phyloP scores from a whole-genome alignment of 106 monocot genomes.

The Phalaenopsis aphrodite region DNA sequence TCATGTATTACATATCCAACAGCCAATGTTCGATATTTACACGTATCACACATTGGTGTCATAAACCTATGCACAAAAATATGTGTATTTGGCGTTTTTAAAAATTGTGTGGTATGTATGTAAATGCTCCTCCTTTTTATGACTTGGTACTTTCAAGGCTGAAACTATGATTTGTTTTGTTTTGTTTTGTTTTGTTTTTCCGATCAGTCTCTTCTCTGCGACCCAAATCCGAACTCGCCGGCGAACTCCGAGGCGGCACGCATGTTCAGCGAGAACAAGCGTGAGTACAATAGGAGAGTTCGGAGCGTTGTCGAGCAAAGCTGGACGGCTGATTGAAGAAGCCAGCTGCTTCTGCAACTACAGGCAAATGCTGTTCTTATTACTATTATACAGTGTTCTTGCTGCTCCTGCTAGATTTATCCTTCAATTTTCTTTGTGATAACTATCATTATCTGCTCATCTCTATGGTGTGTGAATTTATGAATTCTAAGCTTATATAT shows the following conservation, averaged over 20 bases:
- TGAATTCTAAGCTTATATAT: conserved; percentile 1
- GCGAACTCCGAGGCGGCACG: conserved; percentile 32
- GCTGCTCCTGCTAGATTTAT: neutral
- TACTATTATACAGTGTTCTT: neutral
- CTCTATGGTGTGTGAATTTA: neutral
- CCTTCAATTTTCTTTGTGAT: conserved; percentile 6
- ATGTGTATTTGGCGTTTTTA: too few species aligned
- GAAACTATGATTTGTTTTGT: neutral
- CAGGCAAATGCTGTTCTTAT: neutral
- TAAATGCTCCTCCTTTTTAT: too few species aligned
- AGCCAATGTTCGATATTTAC: too few species aligned
- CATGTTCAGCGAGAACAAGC: conserved; percentile 27
- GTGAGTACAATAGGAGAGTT: conserved; percentile 29
- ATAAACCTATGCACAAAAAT: too few species aligned
- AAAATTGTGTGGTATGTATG: too few species aligned
- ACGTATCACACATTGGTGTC: too few species aligned
- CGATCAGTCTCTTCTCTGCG: conserved; percentile 19
- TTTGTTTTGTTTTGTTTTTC: neutral
- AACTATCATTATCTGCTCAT: neutral
- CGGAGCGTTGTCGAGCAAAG: conserved; percentile 24
- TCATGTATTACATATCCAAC: too few species aligned
- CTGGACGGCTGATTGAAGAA: conserved; percentile 33
- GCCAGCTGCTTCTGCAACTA: neutral
- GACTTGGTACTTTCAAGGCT: too few species aligned
- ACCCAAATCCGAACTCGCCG: conserved; percentile 30